Base-by-base conservation (phyloP, 2,329 filamentous ascomycete genomes). In the Akanthomyces dipterigenus region DNA sequence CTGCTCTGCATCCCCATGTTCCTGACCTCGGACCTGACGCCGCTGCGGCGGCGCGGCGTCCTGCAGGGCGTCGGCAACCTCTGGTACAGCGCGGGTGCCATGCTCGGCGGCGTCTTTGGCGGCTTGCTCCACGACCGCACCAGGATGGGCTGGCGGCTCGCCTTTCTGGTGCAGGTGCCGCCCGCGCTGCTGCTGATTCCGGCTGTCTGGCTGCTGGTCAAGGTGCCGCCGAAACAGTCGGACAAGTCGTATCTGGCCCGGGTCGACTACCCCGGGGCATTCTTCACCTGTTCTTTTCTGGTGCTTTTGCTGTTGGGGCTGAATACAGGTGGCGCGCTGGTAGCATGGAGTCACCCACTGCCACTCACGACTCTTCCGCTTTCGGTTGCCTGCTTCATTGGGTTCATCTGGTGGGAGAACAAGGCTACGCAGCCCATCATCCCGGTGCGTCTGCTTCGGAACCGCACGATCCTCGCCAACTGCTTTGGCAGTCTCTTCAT, bases 301-400 rank as follows among this genome's bases (percentile, higher is more conserved):
- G 84, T 93, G 0, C 75, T 93, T 7, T 76, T 96, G 0, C 82
- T 96, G 0, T 76, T 93, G 1, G 90, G 90, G 1, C 80, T 96
- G 51, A 95, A 93, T 70, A 87, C 89, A 0, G 91, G 91, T 14
- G 90, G 91, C 1, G 96, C 93, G 67, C 75, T 91, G 36, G 85
- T 96, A 0, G 88, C 91, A 0, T 96, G 92, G 91, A 83, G 80
- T 0, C 89, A 95, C 67, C 91, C 91, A 0, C 77, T 96, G 8
- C 88, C 93, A 2, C 77, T 92, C 45, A 82, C 82, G 0, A 85
- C 86, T 0, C 77, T 96, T 36, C 86, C 88, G 0, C 76, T 93
- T 4, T 88, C 89, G 1, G 67, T 82, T 1, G 76, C 83, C 4
- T 82, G 83, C 18, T 79, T 96, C 11, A 70, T 77, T 11, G 74